Base-by-base conservation (phyloP, 2,329 filamentous ascomycete genomes). In the Lachnellula suecica region DNA sequence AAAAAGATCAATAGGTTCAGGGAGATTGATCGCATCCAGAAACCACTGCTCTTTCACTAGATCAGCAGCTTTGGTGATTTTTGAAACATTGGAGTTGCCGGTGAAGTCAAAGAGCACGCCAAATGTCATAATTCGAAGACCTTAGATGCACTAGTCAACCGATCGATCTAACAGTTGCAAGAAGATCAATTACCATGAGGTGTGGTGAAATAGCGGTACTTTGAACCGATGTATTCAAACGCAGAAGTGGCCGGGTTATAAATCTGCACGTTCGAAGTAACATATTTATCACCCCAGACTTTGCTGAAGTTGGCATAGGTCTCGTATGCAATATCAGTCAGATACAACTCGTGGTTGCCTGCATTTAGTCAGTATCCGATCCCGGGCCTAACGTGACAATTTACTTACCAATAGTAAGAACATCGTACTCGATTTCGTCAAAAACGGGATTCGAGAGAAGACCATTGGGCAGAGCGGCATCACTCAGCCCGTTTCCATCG, bases 241-340 rank as follows among this genome's bases (percentile, higher is more conserved):
- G 87, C 76, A 20, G 86, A 85, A 1, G 85, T 88, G 51, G 82
- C 74, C 2, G 85, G 84, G 59, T 91, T 84, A 51, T 86, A 77
- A 54, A 96, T 95, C 65, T 97, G 91, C 41, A 97, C 79, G 62
- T 97, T 97, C 2, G 91, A 96, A 8, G 92, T 89, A n/a, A 97
- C 75, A 62, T 97, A 97, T 53, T 81, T 85, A 34, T 84, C 58
- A 24, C 62, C 81, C 54, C 81, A 81, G 72, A 90, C 96, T 66
- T 89, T 87, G 4, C 89, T 89, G 5, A 96, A 88, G 0, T 91
- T 96, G 46, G 82, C 81, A 55, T 84, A 78, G 24, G 60, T 60
- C 59, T 62, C 60, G 34, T 62, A 62, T 10, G 60, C 60, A 52
- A 90, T 88, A 51, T 85, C 85, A 50, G 81, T 76, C 61, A 90